Evolutionary conservation across 2,329 filamentous ascomycete genomes (phyloP).

Genomic region (Pseudofabraea citricarpa): DNA sequence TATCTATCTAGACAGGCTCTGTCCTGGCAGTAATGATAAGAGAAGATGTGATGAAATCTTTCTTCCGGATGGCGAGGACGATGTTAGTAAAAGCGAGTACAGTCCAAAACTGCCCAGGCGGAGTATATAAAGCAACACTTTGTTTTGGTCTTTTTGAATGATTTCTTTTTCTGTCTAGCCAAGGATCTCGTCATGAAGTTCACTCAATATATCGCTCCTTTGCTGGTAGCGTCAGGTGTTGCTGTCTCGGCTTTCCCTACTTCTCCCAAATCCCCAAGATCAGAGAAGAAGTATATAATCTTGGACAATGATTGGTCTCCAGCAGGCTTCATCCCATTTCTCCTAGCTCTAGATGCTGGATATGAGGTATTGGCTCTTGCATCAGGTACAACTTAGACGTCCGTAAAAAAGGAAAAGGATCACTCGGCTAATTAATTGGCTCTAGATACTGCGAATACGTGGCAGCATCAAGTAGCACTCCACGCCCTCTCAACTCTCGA

Average conservation of each 20-base stretch:
- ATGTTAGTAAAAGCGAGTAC: no score
- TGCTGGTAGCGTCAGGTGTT: background rate
- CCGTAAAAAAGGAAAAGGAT: constrained; percentile 1
- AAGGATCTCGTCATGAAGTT: background rate
- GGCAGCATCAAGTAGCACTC: constrained; percentile 38
- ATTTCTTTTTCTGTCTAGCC: background rate
- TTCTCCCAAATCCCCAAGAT: background rate
- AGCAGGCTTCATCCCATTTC: constrained; percentile 36
- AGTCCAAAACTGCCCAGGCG: no score
- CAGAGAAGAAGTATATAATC: constrained; percentile 29
- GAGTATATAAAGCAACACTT: background rate
- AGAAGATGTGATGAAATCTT: no score
- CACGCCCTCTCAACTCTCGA: constrained; percentile 43
- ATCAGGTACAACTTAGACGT: constrained; percentile 12
- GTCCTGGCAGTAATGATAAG: no score
- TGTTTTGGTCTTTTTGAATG: background rate
- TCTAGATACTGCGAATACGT: constrained; percentile 35
- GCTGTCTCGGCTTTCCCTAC: background rate
- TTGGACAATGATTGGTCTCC: constrained; percentile 43
- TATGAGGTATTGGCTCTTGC: constrained; percentile 39
- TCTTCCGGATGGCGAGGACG: no score
- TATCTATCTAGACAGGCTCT: no score
- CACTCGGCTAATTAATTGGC: constrained; percentile 20
- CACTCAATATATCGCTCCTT: background rate
- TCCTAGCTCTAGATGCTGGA: constrained; percentile 38